These are phyloP conservation scores for Chaetomium cochliodes DNA, from an alignment of 495 filamentous ascomycete species.

Conservation along the genomic window DNA sequence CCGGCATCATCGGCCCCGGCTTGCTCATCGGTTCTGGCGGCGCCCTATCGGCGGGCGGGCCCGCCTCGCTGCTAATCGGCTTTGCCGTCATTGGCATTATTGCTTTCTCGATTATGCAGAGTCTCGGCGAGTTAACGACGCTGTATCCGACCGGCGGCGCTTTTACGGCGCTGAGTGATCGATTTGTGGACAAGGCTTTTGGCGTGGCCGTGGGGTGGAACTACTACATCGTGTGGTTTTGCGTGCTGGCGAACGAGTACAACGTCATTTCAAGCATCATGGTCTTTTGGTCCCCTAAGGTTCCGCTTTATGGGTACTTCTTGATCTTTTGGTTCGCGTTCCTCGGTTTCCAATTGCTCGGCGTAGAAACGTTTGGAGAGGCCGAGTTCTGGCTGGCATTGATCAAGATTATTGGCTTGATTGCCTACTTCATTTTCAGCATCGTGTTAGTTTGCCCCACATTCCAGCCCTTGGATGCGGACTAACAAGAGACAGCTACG, in stretches of 20 bases:
- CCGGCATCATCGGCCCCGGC: conserved; percentile 57
- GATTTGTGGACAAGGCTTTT: conserved; percentile 72
- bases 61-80: conserved; percentile 62
- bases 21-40: conserved; percentile 59
- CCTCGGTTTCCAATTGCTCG: conserved; percentile 47
- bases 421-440: conserved; percentile 67
- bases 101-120: conserved; percentile 55
- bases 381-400: conserved; percentile 63
- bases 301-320: conserved; percentile 58
- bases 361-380: conserved; percentile 57
- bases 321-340: conserved; percentile 60
- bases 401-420: conserved; percentile 65
- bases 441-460: conserved; percentile 47
- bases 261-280: conserved; percentile 61
- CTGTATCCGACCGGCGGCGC: conserved; percentile 63
- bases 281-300: conserved; percentile 56
- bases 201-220: conserved; percentile 86
- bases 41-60: conserved; percentile 60
- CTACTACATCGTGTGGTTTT: conserved; percentile 67
- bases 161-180: conserved; percentile 60
- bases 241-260: conserved; percentile 57
- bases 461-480: background rate
- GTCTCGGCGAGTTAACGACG: conserved; percentile 28
- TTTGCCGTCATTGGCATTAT: conserved; percentile 65
- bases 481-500: conserved; percentile 38